These are phyloP conservation scores for Orbilia javanica DNA, from an alignment of 2,329 filamentous ascomycete species.

Conservation along the genomic window DNA sequence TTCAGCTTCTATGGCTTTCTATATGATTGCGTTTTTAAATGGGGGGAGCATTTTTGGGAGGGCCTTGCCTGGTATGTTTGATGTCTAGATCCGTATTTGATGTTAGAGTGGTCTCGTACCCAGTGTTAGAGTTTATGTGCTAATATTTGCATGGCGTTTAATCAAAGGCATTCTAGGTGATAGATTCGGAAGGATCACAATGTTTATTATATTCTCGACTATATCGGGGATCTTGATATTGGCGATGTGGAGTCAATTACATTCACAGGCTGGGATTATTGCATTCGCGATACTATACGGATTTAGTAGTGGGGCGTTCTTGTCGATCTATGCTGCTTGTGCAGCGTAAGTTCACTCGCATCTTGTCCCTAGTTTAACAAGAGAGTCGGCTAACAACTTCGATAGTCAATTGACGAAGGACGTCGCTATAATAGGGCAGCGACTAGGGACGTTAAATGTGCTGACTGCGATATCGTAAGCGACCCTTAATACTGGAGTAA, in stretches of 20 bases:
- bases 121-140: background rate
- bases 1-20: constrained; percentile 48
- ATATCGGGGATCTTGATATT: constrained; percentile 52
- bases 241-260: constrained; percentile 54
- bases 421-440: constrained; percentile 51
- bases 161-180: constrained; percentile 42
- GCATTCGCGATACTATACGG: constrained; percentile 51
- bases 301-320: constrained; percentile 54
- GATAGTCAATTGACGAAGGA: constrained; percentile 53
- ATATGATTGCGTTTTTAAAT: constrained; percentile 57
- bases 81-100: background rate
- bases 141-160: too few species aligned
- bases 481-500: too few species aligned
- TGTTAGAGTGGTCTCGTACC: background rate
- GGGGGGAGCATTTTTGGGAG: constrained; percentile 55
- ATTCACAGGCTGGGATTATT: constrained; percentile 47
- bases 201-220: constrained; percentile 49
- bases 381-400: background rate
- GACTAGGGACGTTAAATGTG: constrained; percentile 54
- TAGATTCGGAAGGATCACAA: constrained; percentile 52
- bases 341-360: constrained; percentile 33
- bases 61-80: constrained; percentile 42
- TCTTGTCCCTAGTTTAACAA: background rate
- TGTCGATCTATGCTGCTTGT: constrained; percentile 54
- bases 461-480: constrained; percentile 51